These are phyloP conservation scores for cucumber (Cucumis sativus) DNA, from an alignment of 306 rosid genomes.

Conservation along the genomic window Cucumber_9930_V3 NC_026658.2:13491001-13491500, in stretches of 20 bases:
- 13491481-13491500: constrained; percentile 14
- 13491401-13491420: constrained; percentile 24
- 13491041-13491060: neutral
- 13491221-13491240: constrained; percentile 3
- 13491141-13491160: neutral
- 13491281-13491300: constrained; percentile 16
- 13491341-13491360: neutral
- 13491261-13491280: neutral
- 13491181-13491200: neutral
- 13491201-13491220: neutral
- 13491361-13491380: neutral
- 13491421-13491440: constrained; percentile 7
- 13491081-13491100: neutral
- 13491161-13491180: neutral
- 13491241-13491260: constrained; percentile 14
- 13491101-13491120: neutral
- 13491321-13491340: neutral
- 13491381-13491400: constrained; percentile 8
- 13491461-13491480: constrained; percentile 8
- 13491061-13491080: neutral
- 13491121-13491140: neutral
- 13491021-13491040: neutral
- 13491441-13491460: constrained; percentile 13
- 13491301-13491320: constrained; percentile 8
- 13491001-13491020: constrained; percentile 9